Conservation (phyloP, 1,284 basidiomycete species). For the Sanghuangporus sanghuang region DNA sequence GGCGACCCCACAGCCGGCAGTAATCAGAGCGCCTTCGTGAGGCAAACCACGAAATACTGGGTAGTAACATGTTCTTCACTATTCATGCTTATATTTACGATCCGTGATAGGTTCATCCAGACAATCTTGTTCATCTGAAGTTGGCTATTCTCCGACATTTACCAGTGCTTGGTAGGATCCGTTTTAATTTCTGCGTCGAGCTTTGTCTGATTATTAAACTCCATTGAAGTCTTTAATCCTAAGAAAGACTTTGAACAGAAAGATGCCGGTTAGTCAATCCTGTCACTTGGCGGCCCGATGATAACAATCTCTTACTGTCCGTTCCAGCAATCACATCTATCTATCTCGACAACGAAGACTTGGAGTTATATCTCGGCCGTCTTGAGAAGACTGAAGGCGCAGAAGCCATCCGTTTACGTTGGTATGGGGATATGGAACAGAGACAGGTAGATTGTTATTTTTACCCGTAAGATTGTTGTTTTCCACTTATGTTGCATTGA, state of each 20-base stretch:
- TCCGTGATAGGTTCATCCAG: slow-evolving; percentile 75
- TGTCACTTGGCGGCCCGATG: neutral
- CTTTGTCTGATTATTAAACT: neutral
- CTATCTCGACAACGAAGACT: slow-evolving; percentile 92
- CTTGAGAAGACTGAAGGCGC: slow-evolving; percentile 99
- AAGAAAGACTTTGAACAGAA: slow-evolving; percentile 90
- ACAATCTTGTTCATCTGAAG: slow-evolving; percentile 95
- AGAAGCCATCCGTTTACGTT: slow-evolving; percentile 91
- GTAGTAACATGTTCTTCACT: slow-evolving; percentile 35
- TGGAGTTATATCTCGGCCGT: slow-evolving; percentile 96
- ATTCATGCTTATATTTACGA: neutral
- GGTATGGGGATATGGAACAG: slow-evolving; percentile 92
- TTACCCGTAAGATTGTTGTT: neutral
- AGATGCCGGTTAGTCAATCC: slow-evolving; percentile 64
- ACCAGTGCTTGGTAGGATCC: slow-evolving; percentile 75
- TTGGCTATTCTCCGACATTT: slow-evolving; percentile 91
- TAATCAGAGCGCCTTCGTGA: slow-evolving; percentile 92
- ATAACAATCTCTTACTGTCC: neutral
- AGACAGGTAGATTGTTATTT: slow-evolving; percentile 53
- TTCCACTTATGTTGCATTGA: neutral
- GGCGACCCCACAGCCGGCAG: slow-evolving; percentile 95
- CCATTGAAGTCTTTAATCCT: slow-evolving; percentile 79
- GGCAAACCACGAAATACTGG: slow-evolving; percentile 99
- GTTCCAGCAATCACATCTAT: slow-evolving; percentile 78
- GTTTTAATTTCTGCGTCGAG: neutral